Base-by-base conservation (phyloP, 2,329 filamentous ascomycete genomes). In the Dactylellina leptospora region DNA sequence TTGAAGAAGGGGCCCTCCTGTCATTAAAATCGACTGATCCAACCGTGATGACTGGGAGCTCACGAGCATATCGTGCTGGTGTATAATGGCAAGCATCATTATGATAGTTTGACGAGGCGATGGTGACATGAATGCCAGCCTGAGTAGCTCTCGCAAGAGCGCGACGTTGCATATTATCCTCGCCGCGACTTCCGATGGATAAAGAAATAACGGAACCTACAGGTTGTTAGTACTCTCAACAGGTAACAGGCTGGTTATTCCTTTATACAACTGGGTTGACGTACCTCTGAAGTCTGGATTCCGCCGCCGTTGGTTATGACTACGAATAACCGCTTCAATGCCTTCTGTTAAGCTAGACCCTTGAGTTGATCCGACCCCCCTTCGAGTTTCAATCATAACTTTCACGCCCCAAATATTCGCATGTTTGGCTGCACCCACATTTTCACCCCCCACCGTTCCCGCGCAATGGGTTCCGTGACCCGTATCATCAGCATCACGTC, bases 141-240 rank as follows among this genome's bases (percentile, higher is more conserved):
- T 74, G 69, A 74, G 81, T 81, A 36, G 84, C 83, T 11, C 77
- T 78, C 30, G 81, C 78, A 11, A 86, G 80, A 44, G 84, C 83
- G 23, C 75, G 76, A 16, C 10, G 28, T 16, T 38, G 80, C 86
- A 85, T 76, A 85, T 80, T 40, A 83, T 80, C 0, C 77, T 76
- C 23, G 78, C 80, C 28, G 77, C 66, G 0, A 6, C 82, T 82
- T 11, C 84, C 85, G 0, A 87, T 81, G n/a, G 84, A 86, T 83
- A 87, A 83, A 79, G 81, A 84, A 62, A 85, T 81, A 11, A 86
- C 83, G 3, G 83, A 74, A 73, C 59, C 59, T 33, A 38, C 13
- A 33, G n/a, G 11, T 27, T 10, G n/a, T n/a, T 4, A 4, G 4
- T 25, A 4, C n/a, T 18, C 13, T 27, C 16, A 22, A 33, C 36